These are phyloP conservation scores for Malus sieversii DNA, from an alignment of 306 rosid genomes.

Conservation along the genomic window DNA sequence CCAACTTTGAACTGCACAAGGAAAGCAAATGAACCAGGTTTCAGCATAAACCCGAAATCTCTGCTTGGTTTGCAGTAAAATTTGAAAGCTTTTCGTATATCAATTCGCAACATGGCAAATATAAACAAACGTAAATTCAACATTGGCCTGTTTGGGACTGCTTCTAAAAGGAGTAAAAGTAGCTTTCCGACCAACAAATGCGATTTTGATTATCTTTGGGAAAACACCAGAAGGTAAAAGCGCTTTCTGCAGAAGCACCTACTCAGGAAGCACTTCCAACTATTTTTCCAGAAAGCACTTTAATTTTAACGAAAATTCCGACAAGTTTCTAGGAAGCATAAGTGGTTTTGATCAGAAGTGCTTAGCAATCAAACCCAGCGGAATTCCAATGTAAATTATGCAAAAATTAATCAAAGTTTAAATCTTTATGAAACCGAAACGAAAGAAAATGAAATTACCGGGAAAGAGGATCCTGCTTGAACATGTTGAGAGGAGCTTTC, in stretches of 20 bases:
- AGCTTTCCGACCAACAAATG: too few relatives aligned
- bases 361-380: too few relatives aligned
- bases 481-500: conserved; percentile 75
- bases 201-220: too few relatives aligned
- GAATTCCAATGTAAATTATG: background rate
- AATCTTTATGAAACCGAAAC: background rate
- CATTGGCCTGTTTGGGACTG: background rate
- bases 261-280: too few relatives aligned
- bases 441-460: conserved; percentile 34
- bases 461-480: conserved; percentile 68
- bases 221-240: too few relatives aligned
- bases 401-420: background rate
- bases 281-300: too few relatives aligned
- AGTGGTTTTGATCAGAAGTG: too few relatives aligned
- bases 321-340: too few relatives aligned
- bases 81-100: background rate
- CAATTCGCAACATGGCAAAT: background rate
- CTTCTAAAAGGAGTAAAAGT: too few relatives aligned
- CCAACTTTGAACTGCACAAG: conserved; percentile 58
- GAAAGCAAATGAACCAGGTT: background rate
- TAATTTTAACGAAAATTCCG: too few relatives aligned
- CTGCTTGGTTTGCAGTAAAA: background rate
- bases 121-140: background rate
- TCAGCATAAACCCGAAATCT: background rate
- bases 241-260: too few relatives aligned